A percentile compares a stretch with the other conserved stretches of the same genome.
These are phyloP conservation scores for Quercus engelmannii DNA, from an alignment of 306 rosid genomes.

Conservation along the genomic window DNA sequence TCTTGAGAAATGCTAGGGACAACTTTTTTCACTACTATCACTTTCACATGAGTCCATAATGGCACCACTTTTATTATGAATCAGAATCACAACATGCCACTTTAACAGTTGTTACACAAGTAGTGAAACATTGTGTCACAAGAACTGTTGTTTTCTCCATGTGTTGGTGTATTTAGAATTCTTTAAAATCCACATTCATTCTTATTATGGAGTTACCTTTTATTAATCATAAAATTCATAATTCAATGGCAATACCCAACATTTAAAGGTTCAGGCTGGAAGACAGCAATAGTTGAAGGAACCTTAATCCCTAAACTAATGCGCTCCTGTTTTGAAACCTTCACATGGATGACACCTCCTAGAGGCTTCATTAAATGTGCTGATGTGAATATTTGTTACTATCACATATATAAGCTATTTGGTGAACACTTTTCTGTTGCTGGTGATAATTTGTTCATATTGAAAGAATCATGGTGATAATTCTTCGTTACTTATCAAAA, in stretches of 20 bases:
- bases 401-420: not conserved
- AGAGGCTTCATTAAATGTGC: not conserved
- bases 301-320: not conserved
- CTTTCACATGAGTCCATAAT: too few relatives aligned
- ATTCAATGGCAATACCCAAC: not conserved
- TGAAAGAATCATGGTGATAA: too few relatives aligned
- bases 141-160: not conserved
- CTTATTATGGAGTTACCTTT: not conserved
- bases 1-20: not conserved
- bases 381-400: not conserved
- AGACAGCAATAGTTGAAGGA: not conserved
- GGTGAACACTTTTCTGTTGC: not conserved
- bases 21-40: too few relatives aligned
- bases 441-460: not conserved
- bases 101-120: too few relatives aligned
- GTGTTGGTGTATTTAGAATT: not conserved
- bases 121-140: too few relatives aligned
- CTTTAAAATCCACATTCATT: not conserved
- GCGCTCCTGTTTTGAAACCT: not conserved
- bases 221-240: not conserved
- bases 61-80: too few relatives aligned
- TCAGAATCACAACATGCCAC: too few relatives aligned
- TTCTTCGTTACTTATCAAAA: too few relatives aligned
- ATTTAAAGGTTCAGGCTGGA: not conserved
- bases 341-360: not conserved